Evolutionary conservation across 257 asterid genomes (phyloP), one percentile per base, ranked within the genome.

Genomic region (Penstemon eatonii): DNA sequence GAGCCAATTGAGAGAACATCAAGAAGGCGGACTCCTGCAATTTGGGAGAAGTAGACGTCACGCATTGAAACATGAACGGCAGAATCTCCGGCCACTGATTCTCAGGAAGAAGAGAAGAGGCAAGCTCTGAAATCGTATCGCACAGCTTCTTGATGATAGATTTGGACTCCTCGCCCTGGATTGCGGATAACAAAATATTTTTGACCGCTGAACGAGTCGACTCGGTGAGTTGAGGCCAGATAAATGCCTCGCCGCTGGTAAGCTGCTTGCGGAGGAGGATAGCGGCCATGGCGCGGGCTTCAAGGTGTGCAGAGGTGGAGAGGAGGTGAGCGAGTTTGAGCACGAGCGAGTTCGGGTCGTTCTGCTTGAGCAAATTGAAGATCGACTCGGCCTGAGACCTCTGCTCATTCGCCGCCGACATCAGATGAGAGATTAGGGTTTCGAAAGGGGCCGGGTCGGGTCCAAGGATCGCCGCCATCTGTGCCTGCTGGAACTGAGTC

Each of bases 1-100:
- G 95, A 0, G 99, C 96, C 74, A 94, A 70, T 45, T 94, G 96
- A 0, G 99, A 84, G 67, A 94, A 87, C 4, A 89, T 91, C 57
- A 91, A 63, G 60, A 85, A 91, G 4, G 96, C 91, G 5, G 95
- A 91, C 61, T 89, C 97, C 86, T 89, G 96, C 57, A 89, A 63
- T 73, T 91, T 87, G 0, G 79, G 63, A 8, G 89, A 81, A 62
- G 76, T 85, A 4, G 95, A 82, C 12, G 95, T 86, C 2, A 94
- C 99, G 60, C 96, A 91, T 56, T 89, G 95, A 66, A 91, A 94
- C 96, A 94, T 94, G 46, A 91, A 94, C 0, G 97, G 99, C 58
- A 94, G 43, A 40, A 94, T 73, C 72, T 94, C 96, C 3, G 95
- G 95, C 99, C 99, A 94, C 70, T 83, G 85, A 60, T 84, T 86